Evolutionary conservation across 1,139 yeast genomes (phyloP).

Genomic region (Magnusiomyces suaveolens): DNA sequence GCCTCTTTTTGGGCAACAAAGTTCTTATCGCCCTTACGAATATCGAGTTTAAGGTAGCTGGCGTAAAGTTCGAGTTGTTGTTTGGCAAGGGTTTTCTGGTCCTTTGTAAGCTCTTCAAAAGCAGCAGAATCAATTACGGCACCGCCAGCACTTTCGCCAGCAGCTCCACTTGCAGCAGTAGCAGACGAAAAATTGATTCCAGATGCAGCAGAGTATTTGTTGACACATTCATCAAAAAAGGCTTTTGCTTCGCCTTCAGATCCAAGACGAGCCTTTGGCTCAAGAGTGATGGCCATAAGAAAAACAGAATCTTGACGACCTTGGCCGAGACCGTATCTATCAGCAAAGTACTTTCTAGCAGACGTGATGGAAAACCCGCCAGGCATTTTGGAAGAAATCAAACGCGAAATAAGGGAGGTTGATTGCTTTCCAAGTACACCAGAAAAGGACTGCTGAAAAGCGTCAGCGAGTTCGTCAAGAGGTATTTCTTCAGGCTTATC

Average conservation of each 20-base stretch:
- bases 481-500: conserved; percentile 99
- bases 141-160: conserved; percentile 55
- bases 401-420: conserved; percentile 74
- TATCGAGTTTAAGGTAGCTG: conserved; percentile 83
- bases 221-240: conserved; percentile 71
- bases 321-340: conserved; percentile 82
- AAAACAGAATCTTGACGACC: conserved; percentile 93
- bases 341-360: conserved; percentile 83
- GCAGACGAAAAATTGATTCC: conserved; percentile 72
- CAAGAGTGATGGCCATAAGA: conserved; percentile 72
- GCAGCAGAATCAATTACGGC: conserved; percentile 94
- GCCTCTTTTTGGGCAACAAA: conserved; percentile 83
- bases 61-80: conserved; percentile 95
- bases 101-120: conserved; percentile 85
- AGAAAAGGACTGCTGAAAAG: conserved; percentile 78
- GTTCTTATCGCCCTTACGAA: conserved; percentile 83
- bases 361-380: conserved; percentile 93
- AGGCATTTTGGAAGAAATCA: conserved; percentile 96
- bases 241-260: conserved; percentile 84
- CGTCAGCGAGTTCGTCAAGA: conserved; percentile 86
- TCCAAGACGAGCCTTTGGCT: conserved; percentile 82
- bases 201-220: conserved; percentile 72
- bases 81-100: conserved; percentile 78
- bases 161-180: conserved; percentile 46
- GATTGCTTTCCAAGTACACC: conserved; percentile 94